Evolutionary conservation across 176 grass and related monocot species (phyloP), one percentile per base, ranked within the genome.

Genomic region (Rhynchospora tenuis): DNA sequence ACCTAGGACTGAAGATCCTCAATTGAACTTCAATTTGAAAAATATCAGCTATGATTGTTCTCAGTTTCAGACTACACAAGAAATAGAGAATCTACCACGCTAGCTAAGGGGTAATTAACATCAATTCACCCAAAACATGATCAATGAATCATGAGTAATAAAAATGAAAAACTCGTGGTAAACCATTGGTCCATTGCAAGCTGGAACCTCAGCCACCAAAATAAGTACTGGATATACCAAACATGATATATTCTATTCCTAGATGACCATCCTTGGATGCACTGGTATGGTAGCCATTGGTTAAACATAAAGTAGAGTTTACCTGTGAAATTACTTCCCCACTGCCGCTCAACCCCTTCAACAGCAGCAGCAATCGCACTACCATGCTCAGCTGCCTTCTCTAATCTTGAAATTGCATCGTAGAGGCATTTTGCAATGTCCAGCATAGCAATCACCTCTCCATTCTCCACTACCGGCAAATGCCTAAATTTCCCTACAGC

Each of bases 381-480:
- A 44, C 96, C 96, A 86, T 93, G 91, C 83, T 93, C 96, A 83
- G 96, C 96, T 84, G 93, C 96, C 58, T 99, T 99, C 85, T 99
- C 96, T 88, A 99, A 79, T 86, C 91, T 94, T 55, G 93, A 76
- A 91, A 99, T 99, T 78, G 93, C 96, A 67, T 95, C 96, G 88
- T 95, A 99, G 47, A 99, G 89, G 78, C 93, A 99, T 86, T 92
- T 99, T 57, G 96, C 92, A 81, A 99, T 99, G 85, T 99, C 96
- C 28, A 99, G 88, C 93, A 99, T 99, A 42, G 93, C 96, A 93
- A 95, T 92, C 79, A 99, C 96, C 89, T 99, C 96, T 72, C 91
- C 93, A 89, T 95, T 99, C 86, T 99, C 96, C 42, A 99, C 96
- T 48, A 99, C 96, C 23, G 93, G 96, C 85, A 99, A 93, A 90